Base-by-base conservation (phyloP, 73 alveolate genomes). In the Paramecium sonneborni region DNA sequence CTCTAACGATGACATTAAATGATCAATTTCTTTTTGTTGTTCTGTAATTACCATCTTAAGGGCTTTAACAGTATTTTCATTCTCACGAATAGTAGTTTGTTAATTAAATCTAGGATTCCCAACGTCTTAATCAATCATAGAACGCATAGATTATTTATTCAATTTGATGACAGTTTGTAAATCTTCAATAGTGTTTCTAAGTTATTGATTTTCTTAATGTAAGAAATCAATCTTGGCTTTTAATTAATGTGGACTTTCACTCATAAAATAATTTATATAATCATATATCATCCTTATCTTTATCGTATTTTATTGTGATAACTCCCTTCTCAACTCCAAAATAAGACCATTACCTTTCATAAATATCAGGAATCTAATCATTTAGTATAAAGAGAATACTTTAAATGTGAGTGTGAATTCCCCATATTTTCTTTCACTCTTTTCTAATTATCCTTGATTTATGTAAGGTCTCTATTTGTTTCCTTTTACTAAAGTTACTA, bases 391-490 rank as follows among this genome's bases (percentile, higher is more conserved):
- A 11, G 11, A 0, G 12, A 43, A 10, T 79, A 79, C 90, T 85
- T 92, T 92, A 86, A 92, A 92, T 12, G 93, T 68, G 5, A 85
- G 43, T 24, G 89, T 84, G 24, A 92, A 92, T 34, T 92, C 95
- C 5, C 95, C 95, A 92, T 85, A 92, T 62, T 70, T 85, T 85
- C 95, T 92, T 43, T 92, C 95, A 70, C 74, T 88, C 55, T 58
- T 88, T 44, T 88, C 94, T 26, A 88, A 41, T 28, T 88, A 20
- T 15, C 57, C 74, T 18, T 38, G 70, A 44, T 70, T 82, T 43
- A 18, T 82, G 21, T 88, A 67, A 3, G 94, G 94, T 30, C 90
- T 88, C 18, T 20, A 58, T 23, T 88, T 88, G 5, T 76, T 88
- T n/a, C 94, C 94, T 48, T 88, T 88, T 0, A 88, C 91, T 11